Evolutionary conservation across 2,329 filamentous ascomycete species (phyloP), one percentile per base, ranked within the genome.

Genomic region (Biscogniauxia marginata): DNA sequence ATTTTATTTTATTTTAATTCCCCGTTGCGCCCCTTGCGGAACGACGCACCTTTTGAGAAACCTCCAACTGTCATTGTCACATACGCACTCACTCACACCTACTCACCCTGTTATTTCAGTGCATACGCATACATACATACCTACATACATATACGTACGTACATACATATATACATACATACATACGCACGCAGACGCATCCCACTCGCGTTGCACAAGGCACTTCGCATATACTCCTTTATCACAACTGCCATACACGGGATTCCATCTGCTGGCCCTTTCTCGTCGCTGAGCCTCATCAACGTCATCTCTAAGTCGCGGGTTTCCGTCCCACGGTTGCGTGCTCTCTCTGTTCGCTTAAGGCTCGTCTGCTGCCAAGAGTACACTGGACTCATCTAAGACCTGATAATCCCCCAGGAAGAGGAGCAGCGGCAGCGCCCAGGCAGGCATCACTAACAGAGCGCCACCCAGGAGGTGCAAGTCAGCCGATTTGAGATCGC

Each of bases 61-160:
- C 44, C 53, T 56, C 53, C 49, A 50, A 54, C 30, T 21, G 25
- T 23, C 55, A 39, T 59, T 52, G 56, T 23, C 47, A 45, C 19
- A 46, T 20, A 44, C 25, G 22, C 39, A 51, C 30, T 22, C 39
- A 21, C 47, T 6, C 39, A 51, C 16, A 47, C 53, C n/a, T 20
- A 39, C 24, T 23, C 44, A 46, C 46, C 46, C 46, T 23, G 46
- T 13, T 23, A 48, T 24, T 25, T n/a, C 46, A 23, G 21, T n/a
- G 46, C 47, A 23, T 30, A 54, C 24, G 19, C 50, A 45, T 24
- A 52, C 44, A 20, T 16, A 48, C 54, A 52, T 51, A 60, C 56
- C n/a, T n/a, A n/a, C n/a, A 52, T 25, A 46, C n/a, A 39, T 39
- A 39, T 39, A 39, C 30, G n/a, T 39, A 39, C 30, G n/a, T 39